Evolutionary conservation across 495 filamentous ascomycete genomes (phyloP).

Genomic region (Podospora fimiseda): DNA sequence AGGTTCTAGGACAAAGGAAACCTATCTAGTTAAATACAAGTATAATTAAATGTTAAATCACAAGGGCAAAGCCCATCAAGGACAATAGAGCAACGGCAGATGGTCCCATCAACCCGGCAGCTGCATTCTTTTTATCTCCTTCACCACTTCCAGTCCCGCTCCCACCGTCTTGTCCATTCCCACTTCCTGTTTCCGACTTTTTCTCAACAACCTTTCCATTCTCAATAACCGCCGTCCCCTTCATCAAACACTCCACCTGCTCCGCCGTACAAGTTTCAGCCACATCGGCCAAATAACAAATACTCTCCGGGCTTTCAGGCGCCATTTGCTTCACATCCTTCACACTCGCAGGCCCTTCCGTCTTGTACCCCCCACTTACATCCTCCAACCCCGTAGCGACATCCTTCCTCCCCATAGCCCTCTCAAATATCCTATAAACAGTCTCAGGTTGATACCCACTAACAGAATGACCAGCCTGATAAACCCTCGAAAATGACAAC

Average conservation of each 20-base stretch:
- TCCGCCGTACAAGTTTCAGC: background rate
- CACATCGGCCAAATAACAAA: background rate
- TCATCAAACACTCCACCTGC: background rate
- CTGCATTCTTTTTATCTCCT: background rate
- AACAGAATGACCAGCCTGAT: slow-evolving; percentile 55
- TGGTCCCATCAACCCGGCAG: background rate
- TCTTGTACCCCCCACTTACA: background rate
- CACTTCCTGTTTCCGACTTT: background rate
- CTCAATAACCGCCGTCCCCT: background rate
- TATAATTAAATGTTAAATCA: no score
- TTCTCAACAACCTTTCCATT: background rate
- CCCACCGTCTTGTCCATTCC: background rate
- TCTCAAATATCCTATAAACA: background rate
- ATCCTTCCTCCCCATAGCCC: background rate
- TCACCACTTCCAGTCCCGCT: background rate
- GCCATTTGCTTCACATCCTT: background rate
- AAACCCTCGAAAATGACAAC: slow-evolving; percentile 55
- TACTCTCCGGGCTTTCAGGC: background rate
- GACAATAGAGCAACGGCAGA: background rate
- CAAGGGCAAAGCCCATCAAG: background rate
- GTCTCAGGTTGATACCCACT: slow-evolving; percentile 31
- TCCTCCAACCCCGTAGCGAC: background rate
- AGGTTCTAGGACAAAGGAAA: no score
- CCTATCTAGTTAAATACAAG: no score
- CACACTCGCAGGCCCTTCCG: background rate